Evolutionary conservation across 179 eudicot species (phyloP).

Genomic region (Carnegiea gigantea): DNA sequence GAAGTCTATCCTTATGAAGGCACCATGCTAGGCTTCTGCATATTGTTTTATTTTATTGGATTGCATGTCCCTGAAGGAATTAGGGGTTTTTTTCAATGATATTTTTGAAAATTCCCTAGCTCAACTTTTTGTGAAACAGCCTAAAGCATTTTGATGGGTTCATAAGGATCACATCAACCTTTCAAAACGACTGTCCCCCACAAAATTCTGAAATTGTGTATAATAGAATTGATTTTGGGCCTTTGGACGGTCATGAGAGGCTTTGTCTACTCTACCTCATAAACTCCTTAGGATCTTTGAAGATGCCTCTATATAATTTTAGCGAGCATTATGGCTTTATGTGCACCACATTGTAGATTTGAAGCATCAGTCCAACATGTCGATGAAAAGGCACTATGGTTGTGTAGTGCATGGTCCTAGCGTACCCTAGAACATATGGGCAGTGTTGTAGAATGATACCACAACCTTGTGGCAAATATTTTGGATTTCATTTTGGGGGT

Average conservation of each 20-base stretch:
- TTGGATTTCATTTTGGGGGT: too few species aligned
- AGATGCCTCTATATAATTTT: neutral
- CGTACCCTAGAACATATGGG: neutral
- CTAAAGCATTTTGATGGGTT: neutral
- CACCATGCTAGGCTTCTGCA: neutral
- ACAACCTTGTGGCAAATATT: neutral
- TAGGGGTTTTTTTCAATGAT: neutral
- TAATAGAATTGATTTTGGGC: too few species aligned
- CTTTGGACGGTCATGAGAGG: neutral
- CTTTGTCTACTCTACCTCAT: neutral
- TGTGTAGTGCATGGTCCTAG: neutral
- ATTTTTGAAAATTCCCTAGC: neutral
- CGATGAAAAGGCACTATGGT: neutral
- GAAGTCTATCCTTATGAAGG: neutral
- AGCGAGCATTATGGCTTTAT: neutral
- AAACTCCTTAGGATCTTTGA: neutral
- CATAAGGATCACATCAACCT: neutral
- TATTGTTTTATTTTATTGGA: neutral
- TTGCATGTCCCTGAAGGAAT: neutral
- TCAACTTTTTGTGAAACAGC: neutral
- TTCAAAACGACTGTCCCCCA: neutral
- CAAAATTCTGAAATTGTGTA: neutral
- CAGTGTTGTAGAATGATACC: neutral
- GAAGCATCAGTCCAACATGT: neutral
- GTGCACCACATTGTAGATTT: neutral